Percentiles rank a stretch among this genome's conserved stretches.
Conservation (phyloP, 805 yeast species). For the Yarrowia divulgata region DNA sequence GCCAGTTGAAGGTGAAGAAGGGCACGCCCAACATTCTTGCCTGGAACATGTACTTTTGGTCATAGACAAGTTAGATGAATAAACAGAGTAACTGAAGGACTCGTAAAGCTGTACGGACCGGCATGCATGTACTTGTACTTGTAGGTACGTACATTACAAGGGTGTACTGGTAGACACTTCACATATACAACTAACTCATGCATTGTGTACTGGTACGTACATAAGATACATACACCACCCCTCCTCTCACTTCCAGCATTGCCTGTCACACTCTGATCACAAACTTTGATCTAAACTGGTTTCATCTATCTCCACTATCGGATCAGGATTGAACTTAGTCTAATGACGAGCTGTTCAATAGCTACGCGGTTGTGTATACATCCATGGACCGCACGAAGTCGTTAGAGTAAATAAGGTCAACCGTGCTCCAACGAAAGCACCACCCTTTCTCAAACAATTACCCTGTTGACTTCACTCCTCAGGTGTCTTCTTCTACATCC, state of each 20-base stretch:
- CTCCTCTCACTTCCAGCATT: too few relatives aligned
- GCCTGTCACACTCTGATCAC: too few relatives aligned
- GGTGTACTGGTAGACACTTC: too few relatives aligned
- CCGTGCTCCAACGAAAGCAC: neutral
- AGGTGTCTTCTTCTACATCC: constrained; percentile 1
- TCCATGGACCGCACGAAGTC: too few relatives aligned
- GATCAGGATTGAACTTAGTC: constrained; percentile 1
- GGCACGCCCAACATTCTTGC: constrained; percentile 2
- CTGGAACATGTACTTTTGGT: neutral
- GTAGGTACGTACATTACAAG: too few relatives aligned
- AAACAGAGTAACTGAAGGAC: neutral
- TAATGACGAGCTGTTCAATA: neutral
- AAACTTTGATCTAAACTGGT: constrained; percentile 27
- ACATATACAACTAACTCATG: too few relatives aligned
- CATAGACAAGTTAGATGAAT: neutral
- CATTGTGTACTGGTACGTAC: too few relatives aligned
- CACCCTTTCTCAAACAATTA: neutral
- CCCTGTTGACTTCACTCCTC: neutral
- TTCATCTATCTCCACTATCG: constrained; percentile 13
- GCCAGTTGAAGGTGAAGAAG: neutral
- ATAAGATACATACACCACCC: too few relatives aligned
- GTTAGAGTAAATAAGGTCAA: too few relatives aligned
- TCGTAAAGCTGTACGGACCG: too few relatives aligned
- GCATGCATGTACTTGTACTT: too few relatives aligned
- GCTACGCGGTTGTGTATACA: neutral